phyloP scores from a whole-genome alignment of 306 rosid species.

The Lathyrus tuberosus region DNA sequence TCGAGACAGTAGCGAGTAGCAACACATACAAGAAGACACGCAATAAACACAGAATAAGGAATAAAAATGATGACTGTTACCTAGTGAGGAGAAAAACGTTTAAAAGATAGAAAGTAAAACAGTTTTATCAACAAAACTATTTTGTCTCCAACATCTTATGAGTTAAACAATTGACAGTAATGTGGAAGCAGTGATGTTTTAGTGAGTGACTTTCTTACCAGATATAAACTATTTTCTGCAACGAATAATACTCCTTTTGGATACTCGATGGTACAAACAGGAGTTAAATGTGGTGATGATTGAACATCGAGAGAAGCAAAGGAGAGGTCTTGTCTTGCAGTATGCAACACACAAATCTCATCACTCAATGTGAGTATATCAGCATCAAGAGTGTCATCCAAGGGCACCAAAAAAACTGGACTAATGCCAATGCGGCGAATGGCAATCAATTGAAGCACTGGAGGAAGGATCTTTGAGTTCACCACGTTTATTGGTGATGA shows the following conservation, averaged over 20 bases:
- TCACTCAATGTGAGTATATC: constrained; percentile 86
- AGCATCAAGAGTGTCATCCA: constrained; percentile 77
- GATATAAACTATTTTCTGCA: constrained; percentile 78
- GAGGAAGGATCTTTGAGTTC: constrained; percentile 46
- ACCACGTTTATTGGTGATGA: constrained; percentile 43
- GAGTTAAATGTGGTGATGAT: constrained; percentile 83
- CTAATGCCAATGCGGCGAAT: constrained; percentile 84
- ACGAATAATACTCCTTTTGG: constrained; percentile 89
- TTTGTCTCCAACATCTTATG: constrained; percentile 14
- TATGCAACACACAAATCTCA: constrained; percentile 89
- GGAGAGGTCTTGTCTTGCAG: constrained; percentile 86
- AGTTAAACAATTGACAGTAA: constrained; percentile 26
- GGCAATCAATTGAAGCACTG: constrained; percentile 79
- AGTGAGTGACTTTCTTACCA: constrained; percentile 58
- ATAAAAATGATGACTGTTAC: constrained; percentile 11
- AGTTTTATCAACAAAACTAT: constrained; percentile 7
- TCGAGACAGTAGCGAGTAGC: constrained; percentile 16
- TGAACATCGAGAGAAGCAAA: constrained; percentile 87
- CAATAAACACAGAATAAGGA: constrained; percentile 24
- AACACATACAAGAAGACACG: constrained; percentile 31
- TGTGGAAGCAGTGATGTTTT: not conserved
- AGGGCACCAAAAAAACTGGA: constrained; percentile 86
- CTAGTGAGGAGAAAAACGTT: not conserved
- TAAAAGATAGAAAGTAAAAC: constrained; percentile 4
- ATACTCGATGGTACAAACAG: constrained; percentile 78